Base-by-base conservation (phyloP, 805 yeast species). In the Candida oleophila region DNA sequence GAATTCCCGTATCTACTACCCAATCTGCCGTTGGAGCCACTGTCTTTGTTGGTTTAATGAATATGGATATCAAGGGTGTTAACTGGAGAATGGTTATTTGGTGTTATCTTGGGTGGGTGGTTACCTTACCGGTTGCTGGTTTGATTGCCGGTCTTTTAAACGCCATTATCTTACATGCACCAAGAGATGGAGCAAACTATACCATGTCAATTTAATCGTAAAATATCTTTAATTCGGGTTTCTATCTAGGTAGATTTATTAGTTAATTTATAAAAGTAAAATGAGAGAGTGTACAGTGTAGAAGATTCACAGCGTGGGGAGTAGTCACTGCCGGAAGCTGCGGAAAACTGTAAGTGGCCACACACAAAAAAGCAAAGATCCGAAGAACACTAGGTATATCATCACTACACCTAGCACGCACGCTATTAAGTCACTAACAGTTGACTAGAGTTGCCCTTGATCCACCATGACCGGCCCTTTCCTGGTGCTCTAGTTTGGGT, bases 21-120 rank as follows among this genome's bases (percentile, higher is more conserved):
- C 91, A 85, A 65, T 78, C 82, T 61, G 88, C 89, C 12, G 85
- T 82, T 47, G 92, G 92, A 49, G 88, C 89, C 49, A 83, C 87
- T 35, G 88, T 85, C 4, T 80, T 78, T 57, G 87, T 86, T 53
- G 92, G 90, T 46, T 69, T 85, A 49, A 83, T 89, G 68, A 86
- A 85, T 73, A 69, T 69, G 55, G 87, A 82, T 58, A 52, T 73
- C 56, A 77, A 66, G 54, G 77, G 87, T 3, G 84, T 84, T 49
- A 85, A 86, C 71, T 86, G 90, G 90, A 77, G 86, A 69, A 80
- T 83, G 81, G 88, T 85, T 22, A 60, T 69, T 12, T 85, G 86
- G 85, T 79, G 85, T 55, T 85, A 83, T 65, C 55, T 71, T 43
- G 89, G 90, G 38, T 85, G 92, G 91, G 49, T 85, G 38, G 57